Evolutionary conservation across 2,329 filamentous ascomycete genomes (phyloP), one percentile per base, ranked within the genome.

Genomic region (Fusarium luffae): DNA sequence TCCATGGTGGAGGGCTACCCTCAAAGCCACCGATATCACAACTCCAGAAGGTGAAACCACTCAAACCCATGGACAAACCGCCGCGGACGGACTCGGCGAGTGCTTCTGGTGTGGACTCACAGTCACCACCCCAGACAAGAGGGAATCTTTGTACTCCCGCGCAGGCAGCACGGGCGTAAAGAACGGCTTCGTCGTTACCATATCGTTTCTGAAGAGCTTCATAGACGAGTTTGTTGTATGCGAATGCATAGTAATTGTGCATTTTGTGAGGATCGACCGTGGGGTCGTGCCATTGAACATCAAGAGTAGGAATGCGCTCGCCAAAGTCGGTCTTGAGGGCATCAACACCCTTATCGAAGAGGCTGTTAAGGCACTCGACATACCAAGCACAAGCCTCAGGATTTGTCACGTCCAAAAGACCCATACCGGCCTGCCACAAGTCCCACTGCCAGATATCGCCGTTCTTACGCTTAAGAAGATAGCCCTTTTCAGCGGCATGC

Each of bases 221-320:
- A 75, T 91, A 92, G 10, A 92, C 90, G 59, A 88, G 78, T 70
- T 89, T 87, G 83, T 93, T 93, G 82, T 92, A 93, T 5, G 89
- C 79, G 74, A 91, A 90, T n/a, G 91, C 85, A 77, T 93, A 93
- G 81, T 88, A 93, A 79, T 93, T 93, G 80, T 93, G 91, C 90
- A 93, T 93, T 72, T 86, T 86, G 52, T 82, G 82, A 3, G 90
- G 85, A 71, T 92, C 89, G 43, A 83, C 78, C 7, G 81, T 82
- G 49, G 81, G 75, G 71, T 92, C 89, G 74, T 87, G 82, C 85
- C 90, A 93, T 68, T 86, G 83, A 8, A 92, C 86, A 69, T 90
- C 88, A 50, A 85, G 83, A 7, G 85, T 86, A 0, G 91, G 91
- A 56, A 93, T 89, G 27, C 91, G 85, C 80, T 93, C 91, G 57